phyloP scores from a whole-genome alignment of 208 protist species.

The Leishmania arabica region DNA sequence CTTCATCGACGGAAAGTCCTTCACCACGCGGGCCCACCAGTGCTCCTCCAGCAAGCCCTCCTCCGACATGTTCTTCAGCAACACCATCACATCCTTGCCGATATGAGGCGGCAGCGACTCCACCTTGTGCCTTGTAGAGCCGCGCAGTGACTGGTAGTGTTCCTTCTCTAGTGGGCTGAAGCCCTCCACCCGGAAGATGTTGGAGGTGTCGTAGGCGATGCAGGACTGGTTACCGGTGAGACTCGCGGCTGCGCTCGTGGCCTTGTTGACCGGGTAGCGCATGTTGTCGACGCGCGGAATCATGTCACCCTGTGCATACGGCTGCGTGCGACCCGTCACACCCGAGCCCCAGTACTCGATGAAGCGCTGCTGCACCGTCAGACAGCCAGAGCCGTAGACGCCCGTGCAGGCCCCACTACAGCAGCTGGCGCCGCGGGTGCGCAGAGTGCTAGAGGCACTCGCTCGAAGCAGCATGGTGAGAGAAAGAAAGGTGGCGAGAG shows the following conservation, averaged over 20 bases:
- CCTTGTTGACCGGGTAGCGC: constrained; percentile 52
- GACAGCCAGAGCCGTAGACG: constrained; percentile 7
- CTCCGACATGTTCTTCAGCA: constrained; percentile 59
- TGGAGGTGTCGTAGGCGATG: constrained; percentile 79
- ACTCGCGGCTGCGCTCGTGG: constrained; percentile 52
- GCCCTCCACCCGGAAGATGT: constrained; percentile 74
- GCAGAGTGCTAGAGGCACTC: constrained; percentile 19
- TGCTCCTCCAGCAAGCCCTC: constrained; percentile 47
- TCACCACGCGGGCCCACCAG: constrained; percentile 79
- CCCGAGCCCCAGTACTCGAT: constrained; percentile 84
- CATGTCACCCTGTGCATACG: constrained; percentile 86
- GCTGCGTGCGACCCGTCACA: constrained; percentile 81
- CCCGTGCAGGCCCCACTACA: background rate
- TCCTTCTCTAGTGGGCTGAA: constrained; percentile 70
- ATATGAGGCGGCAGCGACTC: constrained; percentile 48
- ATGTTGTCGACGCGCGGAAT: constrained; percentile 80
- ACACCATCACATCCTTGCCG: constrained; percentile 42
- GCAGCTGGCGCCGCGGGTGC: constrained; percentile 6
- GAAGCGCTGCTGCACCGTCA: constrained; percentile 55
- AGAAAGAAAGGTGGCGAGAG: constrained; percentile 1
- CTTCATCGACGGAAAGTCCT: constrained; percentile 79
- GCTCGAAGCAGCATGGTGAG: constrained; percentile 23
- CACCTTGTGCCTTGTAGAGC: constrained; percentile 60
- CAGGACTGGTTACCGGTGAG: constrained; percentile 73
- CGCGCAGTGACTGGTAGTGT: constrained; percentile 77